A percentile compares a stretch with the other conserved stretches of the same genome.
These are phyloP conservation scores for Grigorovia yakushimaensis DNA, from an alignment of 805 yeast genomes.

Conservation along the genomic window DNA sequence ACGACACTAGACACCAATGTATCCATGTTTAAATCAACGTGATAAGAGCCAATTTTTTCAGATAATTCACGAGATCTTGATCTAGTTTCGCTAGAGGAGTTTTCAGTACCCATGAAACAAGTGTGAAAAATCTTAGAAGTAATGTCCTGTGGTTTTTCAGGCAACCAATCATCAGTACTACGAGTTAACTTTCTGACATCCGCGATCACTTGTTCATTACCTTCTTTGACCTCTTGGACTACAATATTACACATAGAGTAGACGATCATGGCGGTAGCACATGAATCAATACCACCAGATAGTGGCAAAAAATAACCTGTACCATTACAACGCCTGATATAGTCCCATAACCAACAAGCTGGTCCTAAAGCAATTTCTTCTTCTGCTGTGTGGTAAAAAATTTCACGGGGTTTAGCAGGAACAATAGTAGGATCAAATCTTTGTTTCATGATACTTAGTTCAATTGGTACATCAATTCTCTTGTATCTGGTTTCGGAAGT, in stretches of 20 bases:
- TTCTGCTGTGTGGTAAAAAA: conserved; percentile 71
- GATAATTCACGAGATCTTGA: conserved; percentile 72
- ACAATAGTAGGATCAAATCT: conserved; percentile 50
- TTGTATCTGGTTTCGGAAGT: conserved; percentile 32
- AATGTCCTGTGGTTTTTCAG: conserved; percentile 65
- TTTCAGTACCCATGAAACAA: conserved; percentile 90
- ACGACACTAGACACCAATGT: conserved; percentile 64
- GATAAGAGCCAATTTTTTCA: conserved; percentile 71
- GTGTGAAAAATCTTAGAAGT: conserved; percentile 75
- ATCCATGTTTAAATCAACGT: conserved; percentile 89
- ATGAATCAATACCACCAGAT: conserved; percentile 96
- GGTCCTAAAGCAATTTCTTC: conserved; percentile 98
- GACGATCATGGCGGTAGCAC: conserved; percentile 93
- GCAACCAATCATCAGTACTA: conserved; percentile 49
- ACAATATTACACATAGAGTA: conserved; percentile 91
- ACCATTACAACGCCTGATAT: conserved; percentile 79
- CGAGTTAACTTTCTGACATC: conserved; percentile 69
- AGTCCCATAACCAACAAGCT: conserved; percentile 99
- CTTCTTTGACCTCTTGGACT: conserved; percentile 53
- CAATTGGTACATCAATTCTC: conserved; percentile 52
- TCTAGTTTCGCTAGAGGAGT: conserved; percentile 84
- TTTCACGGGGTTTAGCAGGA: conserved; percentile 45
- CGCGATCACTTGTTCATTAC: conserved; percentile 61
- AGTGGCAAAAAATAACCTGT: conserved; percentile 90
- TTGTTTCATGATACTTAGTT: conserved; percentile 50